A percentile compares a stretch with the other conserved stretches of the same genome.
Evolutionary conservation across 2,329 filamentous ascomycete species (phyloP).

Genomic region (Pseudocercospora eumusae): DNA sequence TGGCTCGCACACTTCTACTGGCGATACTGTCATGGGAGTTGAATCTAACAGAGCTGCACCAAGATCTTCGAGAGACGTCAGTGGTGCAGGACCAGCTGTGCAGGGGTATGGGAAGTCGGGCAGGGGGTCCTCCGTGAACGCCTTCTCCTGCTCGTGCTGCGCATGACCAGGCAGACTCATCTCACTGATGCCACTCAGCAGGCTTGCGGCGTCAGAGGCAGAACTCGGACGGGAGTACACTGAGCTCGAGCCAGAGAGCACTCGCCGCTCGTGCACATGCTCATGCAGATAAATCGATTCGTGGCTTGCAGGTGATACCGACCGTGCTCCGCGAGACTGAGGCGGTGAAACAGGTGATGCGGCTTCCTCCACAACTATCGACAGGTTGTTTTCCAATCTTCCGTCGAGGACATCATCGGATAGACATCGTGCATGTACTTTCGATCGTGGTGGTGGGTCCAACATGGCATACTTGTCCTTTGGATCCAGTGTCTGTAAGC

Average conservation of each 20-base stretch:
- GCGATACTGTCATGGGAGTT: not conserved
- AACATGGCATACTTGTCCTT: constrained; percentile 32
- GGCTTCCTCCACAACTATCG: constrained; percentile 17
- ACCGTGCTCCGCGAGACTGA: constrained; percentile 11
- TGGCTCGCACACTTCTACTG: not conserved
- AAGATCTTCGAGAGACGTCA: constrained; percentile 18
- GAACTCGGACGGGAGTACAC: constrained; percentile 17
- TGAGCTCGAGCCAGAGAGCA: constrained; percentile 17
- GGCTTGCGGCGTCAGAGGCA: constrained; percentile 7
- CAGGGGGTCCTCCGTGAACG: not conserved
- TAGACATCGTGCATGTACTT: constrained; percentile 35
- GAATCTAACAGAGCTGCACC: constrained; percentile 20
- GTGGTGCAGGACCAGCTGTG: constrained; percentile 15
- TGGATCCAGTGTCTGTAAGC: constrained; percentile 35
- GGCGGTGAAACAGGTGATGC: constrained; percentile 19
- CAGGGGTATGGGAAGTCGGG: constrained; percentile 17
- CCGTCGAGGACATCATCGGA: constrained; percentile 37
- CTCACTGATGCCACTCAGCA: constrained; percentile 7
- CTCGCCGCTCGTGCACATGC: not conserved
- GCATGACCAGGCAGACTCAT: constrained; percentile 3
- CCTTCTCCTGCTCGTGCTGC: not conserved
- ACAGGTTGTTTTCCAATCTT: constrained; percentile 28
- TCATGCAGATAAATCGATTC: constrained; percentile 5
- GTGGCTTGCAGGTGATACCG: constrained; percentile 16
- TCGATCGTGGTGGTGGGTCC: constrained; percentile 36